Conservation (phyloP, 1,139 yeast species). For the Scheffersomyces parashehatae region DNA sequence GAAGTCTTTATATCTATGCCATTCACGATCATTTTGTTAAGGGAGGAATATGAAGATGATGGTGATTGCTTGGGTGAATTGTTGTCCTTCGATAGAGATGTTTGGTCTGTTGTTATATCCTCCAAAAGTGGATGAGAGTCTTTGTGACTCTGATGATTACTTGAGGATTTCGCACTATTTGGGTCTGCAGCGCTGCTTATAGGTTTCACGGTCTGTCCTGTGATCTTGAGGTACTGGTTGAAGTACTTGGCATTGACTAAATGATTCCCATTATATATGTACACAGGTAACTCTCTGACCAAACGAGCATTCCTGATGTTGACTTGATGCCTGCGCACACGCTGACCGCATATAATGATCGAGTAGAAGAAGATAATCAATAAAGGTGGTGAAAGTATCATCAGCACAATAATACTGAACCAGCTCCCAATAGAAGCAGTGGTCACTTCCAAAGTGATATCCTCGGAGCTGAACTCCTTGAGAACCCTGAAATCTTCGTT, state of each 20-base stretch:
- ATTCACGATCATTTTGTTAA: slow-evolving; percentile 27
- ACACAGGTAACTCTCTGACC: slow-evolving; percentile 41
- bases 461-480: slow-evolving; percentile 8
- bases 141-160: background rate
- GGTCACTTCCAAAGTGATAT: slow-evolving; percentile 20
- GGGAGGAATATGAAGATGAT: slow-evolving; percentile 19
- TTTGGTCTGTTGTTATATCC: too few relatives aligned
- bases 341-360: slow-evolving; percentile 32
- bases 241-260: slow-evolving; percentile 29
- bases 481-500: slow-evolving; percentile 36
- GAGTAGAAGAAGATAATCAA: slow-evolving; percentile 38
- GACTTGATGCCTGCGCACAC: slow-evolving; percentile 26
- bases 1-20: slow-evolving; percentile 32
- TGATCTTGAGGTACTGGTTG: slow-evolving; percentile 22
- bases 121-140: background rate
- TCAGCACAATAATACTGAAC: slow-evolving; percentile 39
- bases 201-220: slow-evolving; percentile 8
- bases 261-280: slow-evolving; percentile 39
- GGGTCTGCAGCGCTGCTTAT: too few relatives aligned
- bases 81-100: background rate
- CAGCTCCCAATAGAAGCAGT: slow-evolving; percentile 45
- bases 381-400: slow-evolving; percentile 47
- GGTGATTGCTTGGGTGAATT: slow-evolving; percentile 17
- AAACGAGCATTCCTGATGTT: slow-evolving; percentile 33
- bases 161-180: background rate